phyloP scores from a whole-genome alignment of 768 basidiomycete genomes.

The Phaffia tasmanica region DNA sequence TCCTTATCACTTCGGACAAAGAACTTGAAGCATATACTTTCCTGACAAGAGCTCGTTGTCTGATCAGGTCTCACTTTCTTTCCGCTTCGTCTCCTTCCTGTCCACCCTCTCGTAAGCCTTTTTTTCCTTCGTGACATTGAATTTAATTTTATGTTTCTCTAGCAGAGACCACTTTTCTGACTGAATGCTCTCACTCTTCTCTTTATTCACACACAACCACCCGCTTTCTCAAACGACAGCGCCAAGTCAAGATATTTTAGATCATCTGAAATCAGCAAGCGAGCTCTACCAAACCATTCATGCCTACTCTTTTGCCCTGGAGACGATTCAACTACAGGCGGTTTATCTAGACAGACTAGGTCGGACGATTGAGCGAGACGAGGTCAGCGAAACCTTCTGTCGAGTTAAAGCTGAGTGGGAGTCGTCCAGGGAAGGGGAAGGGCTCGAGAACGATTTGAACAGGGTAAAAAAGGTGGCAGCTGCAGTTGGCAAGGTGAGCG shows the following conservation, averaged over 20 bases:
- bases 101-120: neutral
- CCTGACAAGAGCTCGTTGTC: constrained; percentile 13
- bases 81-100: neutral
- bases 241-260: neutral
- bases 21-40: constrained; percentile 17
- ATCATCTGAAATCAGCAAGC: neutral
- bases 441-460: neutral
- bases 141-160: neutral
- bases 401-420: constrained; percentile 16
- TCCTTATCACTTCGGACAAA: constrained; percentile 3
- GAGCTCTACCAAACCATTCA: neutral
- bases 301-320: neutral
- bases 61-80: neutral
- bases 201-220: neutral
- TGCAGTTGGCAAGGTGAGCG: too few species aligned
- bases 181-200: neutral
- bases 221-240: neutral
- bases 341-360: neutral
- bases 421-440: neutral
- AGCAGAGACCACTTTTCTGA: neutral
- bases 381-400: neutral
- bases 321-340: constrained; percentile 13
- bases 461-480: neutral
- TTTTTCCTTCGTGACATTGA: neutral
- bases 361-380: constrained; percentile 2